Evolutionary conservation across 148 eudicot species (phyloP).

Genomic region (Beta vulgaris): DNA sequence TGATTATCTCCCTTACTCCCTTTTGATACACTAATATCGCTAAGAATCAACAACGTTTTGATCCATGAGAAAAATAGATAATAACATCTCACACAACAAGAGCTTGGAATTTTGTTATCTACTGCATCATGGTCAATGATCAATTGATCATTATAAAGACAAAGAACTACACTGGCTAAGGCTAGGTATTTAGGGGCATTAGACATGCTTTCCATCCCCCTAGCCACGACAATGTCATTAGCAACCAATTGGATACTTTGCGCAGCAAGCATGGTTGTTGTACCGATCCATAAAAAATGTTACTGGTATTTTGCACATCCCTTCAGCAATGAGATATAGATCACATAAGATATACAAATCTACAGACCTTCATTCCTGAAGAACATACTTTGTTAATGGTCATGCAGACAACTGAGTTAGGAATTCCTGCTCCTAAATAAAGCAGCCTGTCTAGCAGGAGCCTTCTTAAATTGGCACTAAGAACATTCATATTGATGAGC

Average conservation of each 20-base stretch:
- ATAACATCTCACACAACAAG: too few relatives aligned
- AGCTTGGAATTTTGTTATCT: too few relatives aligned
- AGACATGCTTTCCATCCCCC: conserved; percentile 99
- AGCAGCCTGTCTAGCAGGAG: conserved; percentile 97
- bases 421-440: conserved; percentile 91
- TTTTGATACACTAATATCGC: too few relatives aligned
- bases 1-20: too few relatives aligned
- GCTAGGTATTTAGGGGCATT: conserved; percentile 85
- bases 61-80: background rate
- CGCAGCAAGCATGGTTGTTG: conserved; percentile 92
- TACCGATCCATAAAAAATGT: conserved; percentile 18
- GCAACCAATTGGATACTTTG: conserved; percentile 69
- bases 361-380: conserved; percentile 83
- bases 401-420: conserved; percentile 78
- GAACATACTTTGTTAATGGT: conserved; percentile 93
- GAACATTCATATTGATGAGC: too few relatives aligned
- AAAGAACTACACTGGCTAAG: conserved; percentile 54
- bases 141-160: background rate
- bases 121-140: too few relatives aligned
- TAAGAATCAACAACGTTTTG: background rate
- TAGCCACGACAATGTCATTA: conserved; percentile 81
- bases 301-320: conserved; percentile 9
- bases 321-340: background rate
- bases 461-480: conserved; percentile 95
- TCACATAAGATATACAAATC: background rate